Conservation (phyloP, 1,139 yeast genomes). For the Yamadazyma pseudoaaseri region DNA sequence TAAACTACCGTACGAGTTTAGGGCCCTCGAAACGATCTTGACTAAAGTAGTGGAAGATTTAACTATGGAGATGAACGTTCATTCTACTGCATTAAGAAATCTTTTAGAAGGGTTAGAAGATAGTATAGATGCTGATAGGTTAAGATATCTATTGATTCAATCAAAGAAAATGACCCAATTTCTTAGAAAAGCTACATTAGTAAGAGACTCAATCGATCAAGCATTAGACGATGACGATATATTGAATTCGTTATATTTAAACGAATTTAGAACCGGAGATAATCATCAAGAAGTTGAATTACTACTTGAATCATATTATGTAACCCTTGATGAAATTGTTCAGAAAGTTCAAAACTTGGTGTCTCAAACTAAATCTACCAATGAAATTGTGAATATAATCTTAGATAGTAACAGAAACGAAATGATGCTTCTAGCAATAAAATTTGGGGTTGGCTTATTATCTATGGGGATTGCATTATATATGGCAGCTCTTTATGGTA, state of each 20-base stretch:
- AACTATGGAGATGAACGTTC: slow-evolving; percentile 45
- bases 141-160: slow-evolving; percentile 42
- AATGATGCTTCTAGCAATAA: slow-evolving; percentile 45
- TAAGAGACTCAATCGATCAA: slow-evolving; percentile 40
- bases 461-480: slow-evolving; percentile 41
- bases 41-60: slow-evolving; percentile 39
- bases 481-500: slow-evolving; percentile 44
- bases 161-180: slow-evolving; percentile 45
- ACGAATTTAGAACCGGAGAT: slow-evolving; percentile 30
- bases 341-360: slow-evolving; percentile 42
- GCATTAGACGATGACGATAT: slow-evolving; percentile 41
- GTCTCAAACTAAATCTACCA: slow-evolving; percentile 45
- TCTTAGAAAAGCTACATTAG: slow-evolving; percentile 40
- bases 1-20: slow-evolving; percentile 41
- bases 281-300: slow-evolving; percentile 46
- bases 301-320: slow-evolving; percentile 43
- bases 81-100: slow-evolving; percentile 37
- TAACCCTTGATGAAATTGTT: slow-evolving; percentile 45
- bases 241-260: slow-evolving; percentile 39
- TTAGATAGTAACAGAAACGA: slow-evolving; percentile 49
- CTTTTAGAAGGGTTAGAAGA: slow-evolving; percentile 37
- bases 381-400: slow-evolving; percentile 46
- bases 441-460: slow-evolving; percentile 41
- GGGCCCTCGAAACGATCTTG: slow-evolving; percentile 44
- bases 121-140: slow-evolving; percentile 38